Conservation (phyloP, 2,329 filamentous ascomycete genomes). For the Zymoseptoria crescenta region DNA sequence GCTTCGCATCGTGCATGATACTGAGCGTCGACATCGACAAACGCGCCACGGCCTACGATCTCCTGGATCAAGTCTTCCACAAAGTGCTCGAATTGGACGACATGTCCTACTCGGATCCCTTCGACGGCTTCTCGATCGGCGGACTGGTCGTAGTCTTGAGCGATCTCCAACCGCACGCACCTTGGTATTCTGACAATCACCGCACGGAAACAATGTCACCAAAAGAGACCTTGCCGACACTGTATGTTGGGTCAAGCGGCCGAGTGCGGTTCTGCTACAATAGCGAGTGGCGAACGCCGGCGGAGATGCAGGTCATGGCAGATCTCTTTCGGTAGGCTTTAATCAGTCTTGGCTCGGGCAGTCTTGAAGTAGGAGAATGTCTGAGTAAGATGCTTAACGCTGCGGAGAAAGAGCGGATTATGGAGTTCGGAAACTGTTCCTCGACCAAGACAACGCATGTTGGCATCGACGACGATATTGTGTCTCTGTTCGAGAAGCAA, state of each 20-base stretch:
- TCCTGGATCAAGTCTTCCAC: constrained; percentile 3
- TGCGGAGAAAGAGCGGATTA: neutral
- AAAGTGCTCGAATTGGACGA: constrained; percentile 3
- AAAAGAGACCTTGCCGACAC: constrained; percentile 2
- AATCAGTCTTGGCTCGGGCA: neutral
- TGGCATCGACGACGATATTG: neutral
- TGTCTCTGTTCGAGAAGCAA: neutral
- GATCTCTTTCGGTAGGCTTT: neutral
- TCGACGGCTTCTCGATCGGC: constrained; percentile 2
- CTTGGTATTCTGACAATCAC: neutral
- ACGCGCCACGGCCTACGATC: neutral
- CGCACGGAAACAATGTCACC: constrained; percentile 2
- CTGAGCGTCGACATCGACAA: neutral
- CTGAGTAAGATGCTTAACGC: neutral
- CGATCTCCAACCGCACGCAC: neutral
- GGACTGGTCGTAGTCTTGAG: constrained; percentile 2
- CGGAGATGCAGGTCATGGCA: constrained; percentile 1
- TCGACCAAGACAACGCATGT: neutral
- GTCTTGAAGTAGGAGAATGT: neutral
- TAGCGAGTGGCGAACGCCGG: constrained; percentile 3
- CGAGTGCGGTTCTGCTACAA: constrained; percentile 1
- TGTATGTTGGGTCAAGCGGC: constrained; percentile 1
- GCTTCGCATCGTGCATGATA: constrained; percentile 1
- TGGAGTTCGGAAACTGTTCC: neutral
- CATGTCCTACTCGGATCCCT: constrained; percentile 3